Conservation (phyloP, 1,284 basidiomycete species). For the Malassezia cuniculi region DNA sequence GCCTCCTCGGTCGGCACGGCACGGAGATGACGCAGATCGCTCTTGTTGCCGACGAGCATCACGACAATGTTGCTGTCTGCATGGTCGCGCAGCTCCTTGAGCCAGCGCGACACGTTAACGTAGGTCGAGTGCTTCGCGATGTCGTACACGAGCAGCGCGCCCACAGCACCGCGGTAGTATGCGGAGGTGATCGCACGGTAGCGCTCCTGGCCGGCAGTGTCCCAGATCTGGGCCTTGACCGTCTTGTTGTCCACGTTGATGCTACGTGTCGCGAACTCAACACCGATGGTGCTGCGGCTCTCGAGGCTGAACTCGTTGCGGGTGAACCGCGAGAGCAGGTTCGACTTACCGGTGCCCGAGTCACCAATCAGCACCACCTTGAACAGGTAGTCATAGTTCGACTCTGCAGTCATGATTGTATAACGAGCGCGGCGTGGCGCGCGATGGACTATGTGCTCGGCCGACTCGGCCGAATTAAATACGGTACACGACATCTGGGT, state of each 20-base stretch:
- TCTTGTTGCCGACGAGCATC: constrained; percentile 59
- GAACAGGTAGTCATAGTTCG: constrained; percentile 43
- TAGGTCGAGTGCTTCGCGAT: constrained; percentile 73
- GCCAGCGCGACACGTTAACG: constrained; percentile 88
- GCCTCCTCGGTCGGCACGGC: constrained; percentile 76
- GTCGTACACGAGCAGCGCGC: constrained; percentile 50
- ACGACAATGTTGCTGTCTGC: constrained; percentile 49
- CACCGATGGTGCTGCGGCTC: constrained; percentile 86
- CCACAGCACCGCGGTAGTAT: constrained; percentile 93
- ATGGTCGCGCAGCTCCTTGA: constrained; percentile 77
- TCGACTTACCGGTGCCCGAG: constrained; percentile 93
- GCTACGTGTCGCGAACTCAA: constrained; percentile 94
- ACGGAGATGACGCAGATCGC: constrained; percentile 89
- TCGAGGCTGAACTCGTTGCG: constrained; percentile 98
- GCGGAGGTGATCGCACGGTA: constrained; percentile 93
- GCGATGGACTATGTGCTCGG: too few species aligned
- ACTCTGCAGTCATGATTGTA: constrained; percentile 37
- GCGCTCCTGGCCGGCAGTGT: constrained; percentile 92
- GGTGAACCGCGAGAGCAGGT: constrained; percentile 57
- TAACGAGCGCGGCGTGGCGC: constrained; percentile 1
- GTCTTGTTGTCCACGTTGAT: constrained; percentile 92
- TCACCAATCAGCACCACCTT: constrained; percentile 80
- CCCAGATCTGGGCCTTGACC: constrained; percentile 99
- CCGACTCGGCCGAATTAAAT: constrained; percentile 10
- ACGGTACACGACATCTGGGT: constrained; percentile 14